A percentile compares a stretch with the other conserved stretches of the same genome.
Conservation (phyloP, 1,284 basidiomycete genomes). For the Heterobasidion occidentale region DNA sequence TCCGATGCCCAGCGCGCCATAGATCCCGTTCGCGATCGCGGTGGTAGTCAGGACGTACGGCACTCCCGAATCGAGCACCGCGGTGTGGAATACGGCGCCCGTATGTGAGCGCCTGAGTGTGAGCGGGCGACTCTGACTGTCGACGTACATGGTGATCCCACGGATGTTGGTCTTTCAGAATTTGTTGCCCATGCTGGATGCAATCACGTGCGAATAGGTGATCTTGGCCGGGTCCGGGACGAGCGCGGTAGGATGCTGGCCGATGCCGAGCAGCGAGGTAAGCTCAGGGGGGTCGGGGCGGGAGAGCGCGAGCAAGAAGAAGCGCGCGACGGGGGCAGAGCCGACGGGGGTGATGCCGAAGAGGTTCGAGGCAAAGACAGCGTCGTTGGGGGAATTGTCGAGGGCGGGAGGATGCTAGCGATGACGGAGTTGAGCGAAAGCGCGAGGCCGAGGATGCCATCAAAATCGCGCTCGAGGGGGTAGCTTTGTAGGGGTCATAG, state of each 20-base stretch:
- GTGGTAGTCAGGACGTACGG: constrained; percentile 55
- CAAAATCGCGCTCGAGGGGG: constrained; percentile 44
- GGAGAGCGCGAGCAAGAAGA: constrained; percentile 59
- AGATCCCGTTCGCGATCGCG: constrained; percentile 64
- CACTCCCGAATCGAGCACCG: constrained; percentile 62
- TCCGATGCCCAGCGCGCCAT: no score
- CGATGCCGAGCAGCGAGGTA: constrained; percentile 57
- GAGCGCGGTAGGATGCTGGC: constrained; percentile 47
- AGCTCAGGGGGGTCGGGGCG: constrained; percentile 52
- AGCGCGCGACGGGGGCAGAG: constrained; percentile 43
- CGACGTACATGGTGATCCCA: constrained; percentile 51
- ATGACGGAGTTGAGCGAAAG: constrained; percentile 62
- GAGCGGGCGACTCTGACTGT: constrained; percentile 33
- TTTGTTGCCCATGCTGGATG: constrained; percentile 28
- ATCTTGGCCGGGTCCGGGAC: constrained; percentile 45
- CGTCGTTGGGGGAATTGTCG: constrained; percentile 48
- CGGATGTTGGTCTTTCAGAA: constrained; percentile 55
- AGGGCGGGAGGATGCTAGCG: constrained; percentile 36
- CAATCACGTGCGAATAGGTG: constrained; percentile 36
- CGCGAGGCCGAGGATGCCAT: constrained; percentile 66
- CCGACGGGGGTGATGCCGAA: constrained; percentile 50
- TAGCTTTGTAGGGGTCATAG: no score
- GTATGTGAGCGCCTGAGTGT: constrained; percentile 25
- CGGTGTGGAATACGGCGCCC: constrained; percentile 38
- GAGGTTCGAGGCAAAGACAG: constrained; percentile 54